Base-by-base conservation (phyloP, 2,329 filamentous ascomycete species). In the Aureobasidium sp. region DNA sequence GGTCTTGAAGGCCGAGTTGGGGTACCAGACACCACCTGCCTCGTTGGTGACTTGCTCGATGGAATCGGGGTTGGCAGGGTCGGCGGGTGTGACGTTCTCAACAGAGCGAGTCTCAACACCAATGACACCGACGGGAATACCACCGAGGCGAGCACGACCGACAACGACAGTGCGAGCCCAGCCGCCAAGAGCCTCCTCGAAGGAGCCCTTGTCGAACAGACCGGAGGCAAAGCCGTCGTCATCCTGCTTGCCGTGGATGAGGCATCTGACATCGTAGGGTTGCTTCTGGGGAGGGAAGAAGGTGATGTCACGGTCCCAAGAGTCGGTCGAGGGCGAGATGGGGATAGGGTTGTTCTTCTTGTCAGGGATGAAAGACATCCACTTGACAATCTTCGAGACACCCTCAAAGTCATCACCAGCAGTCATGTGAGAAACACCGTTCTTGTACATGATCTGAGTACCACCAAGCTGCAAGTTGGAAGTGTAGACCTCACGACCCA, bases 401-500 rank as follows among this genome's bases (percentile, higher is more conserved):
- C 94, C 94, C 70, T 93, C 92, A 69, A 99, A 97, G 78, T 99
- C 94, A 71, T 99, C 93, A 68, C 88, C 89, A 70, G 94, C 94
- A 67, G 93, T 96, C 89, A 97, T 93, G 80, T 99, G 94, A 23
- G 94, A 97, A 43, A 99, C 94, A 84, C 94, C 94, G 74, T 99
- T 99, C 79, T 90, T 92, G 85, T 99, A 97, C 94, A 99, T 99
- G 83, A 99, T 99, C 78, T 99, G 94, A n/a, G 94, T 99, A 69
- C 94, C 94, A 85, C 94, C 94, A 66, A 99, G 90, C 81, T 99
- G 94, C 71, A 99, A 78, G 83, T 99, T 99, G 63, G 94, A 97
- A 25, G 94, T 96, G 80, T 99, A 99, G 31, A 99, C 93, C 77
- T 99, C 94, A 68, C 95, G 91, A 70, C 94, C 94, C 63, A 99